Evolutionary conservation across 352 stramenopile species (phyloP).

Genomic region (Globisporangium apiculatum): DNA sequence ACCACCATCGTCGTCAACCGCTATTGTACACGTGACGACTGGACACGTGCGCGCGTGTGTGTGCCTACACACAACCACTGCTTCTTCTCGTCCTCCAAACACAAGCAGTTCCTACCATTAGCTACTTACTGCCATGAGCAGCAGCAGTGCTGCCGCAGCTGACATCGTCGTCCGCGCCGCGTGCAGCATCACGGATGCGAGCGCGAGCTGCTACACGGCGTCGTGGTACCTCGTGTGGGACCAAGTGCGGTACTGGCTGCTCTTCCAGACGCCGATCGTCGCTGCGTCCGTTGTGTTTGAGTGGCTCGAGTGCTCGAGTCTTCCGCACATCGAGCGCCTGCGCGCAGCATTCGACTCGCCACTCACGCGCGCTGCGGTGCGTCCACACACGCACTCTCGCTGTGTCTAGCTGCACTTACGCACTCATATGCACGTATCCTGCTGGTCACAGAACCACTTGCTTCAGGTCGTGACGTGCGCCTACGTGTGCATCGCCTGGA

Average conservation of each 20-base stretch:
- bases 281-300: constrained; percentile 69
- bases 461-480: constrained; percentile 71
- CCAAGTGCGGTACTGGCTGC: constrained; percentile 73
- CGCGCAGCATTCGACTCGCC: constrained; percentile 63
- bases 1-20: too few relatives aligned
- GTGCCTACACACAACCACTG: too few relatives aligned
- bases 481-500: constrained; percentile 80
- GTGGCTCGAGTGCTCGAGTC: constrained; percentile 69
- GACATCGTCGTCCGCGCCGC: constrained; percentile 11
- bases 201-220: constrained; percentile 61
- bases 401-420: neutral
- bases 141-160: neutral
- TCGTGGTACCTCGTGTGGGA: constrained; percentile 80
- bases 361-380: constrained; percentile 56
- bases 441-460: constrained; percentile 48
- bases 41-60: too few relatives aligned
- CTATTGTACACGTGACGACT: too few relatives aligned
- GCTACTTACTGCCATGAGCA: neutral
- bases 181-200: constrained; percentile 53
- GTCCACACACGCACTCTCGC: constrained; percentile 1
- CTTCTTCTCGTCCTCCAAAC: too few relatives aligned
- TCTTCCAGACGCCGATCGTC: constrained; percentile 65
- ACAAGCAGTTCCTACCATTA: too few relatives aligned
- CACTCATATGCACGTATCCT: neutral
- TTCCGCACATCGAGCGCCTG: constrained; percentile 56